Evolutionary conservation across 495 filamentous ascomycete genomes (phyloP).

Genomic region (Peziza echinospora): DNA sequence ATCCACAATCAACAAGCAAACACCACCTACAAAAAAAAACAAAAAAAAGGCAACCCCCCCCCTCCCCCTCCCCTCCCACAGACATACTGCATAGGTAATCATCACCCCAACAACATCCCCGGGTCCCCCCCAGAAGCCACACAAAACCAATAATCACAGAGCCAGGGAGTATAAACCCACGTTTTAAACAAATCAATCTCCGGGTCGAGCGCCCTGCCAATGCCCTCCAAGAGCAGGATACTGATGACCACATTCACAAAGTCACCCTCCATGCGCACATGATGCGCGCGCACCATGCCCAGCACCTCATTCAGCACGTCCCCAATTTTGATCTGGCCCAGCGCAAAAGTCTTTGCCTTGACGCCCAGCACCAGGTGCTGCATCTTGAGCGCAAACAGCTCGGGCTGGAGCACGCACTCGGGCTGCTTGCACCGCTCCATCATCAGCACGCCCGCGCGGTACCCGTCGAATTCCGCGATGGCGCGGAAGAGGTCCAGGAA

Average conservation of each 20-base stretch:
- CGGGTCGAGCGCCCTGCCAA: constrained; percentile 71
- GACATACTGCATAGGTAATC: too few relatives aligned
- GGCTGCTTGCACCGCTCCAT: constrained; percentile 84
- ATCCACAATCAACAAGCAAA: background rate
- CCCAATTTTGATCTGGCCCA: constrained; percentile 90
- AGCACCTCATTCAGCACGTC: constrained; percentile 83
- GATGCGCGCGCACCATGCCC: constrained; percentile 76
- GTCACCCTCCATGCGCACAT: constrained; percentile 89
- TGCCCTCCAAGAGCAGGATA: constrained; percentile 82
- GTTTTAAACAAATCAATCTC: constrained; percentile 70
- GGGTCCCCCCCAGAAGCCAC: constrained; percentile 66
- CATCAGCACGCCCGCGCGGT: constrained; percentile 89
- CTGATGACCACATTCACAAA: constrained; percentile 97
- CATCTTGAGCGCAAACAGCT: constrained; percentile 90
- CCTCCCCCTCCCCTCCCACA: too few relatives aligned
- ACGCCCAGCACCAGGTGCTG: constrained; percentile 80
- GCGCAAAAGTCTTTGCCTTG: constrained; percentile 70
- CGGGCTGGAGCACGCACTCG: constrained; percentile 60
- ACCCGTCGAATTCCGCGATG: constrained; percentile 91
- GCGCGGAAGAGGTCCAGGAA: constrained; percentile 93
- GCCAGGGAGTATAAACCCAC: constrained; percentile 22
- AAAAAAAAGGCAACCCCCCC: too few relatives aligned
- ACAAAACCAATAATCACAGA: constrained; percentile 37
- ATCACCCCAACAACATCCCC: constrained; percentile 44
- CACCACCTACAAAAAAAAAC: background rate